Percentiles rank a stretch among this genome's conserved stretches.
Conservation (phyloP, 2,329 filamentous ascomycete genomes). For the Incumbomyces delicatus region DNA sequence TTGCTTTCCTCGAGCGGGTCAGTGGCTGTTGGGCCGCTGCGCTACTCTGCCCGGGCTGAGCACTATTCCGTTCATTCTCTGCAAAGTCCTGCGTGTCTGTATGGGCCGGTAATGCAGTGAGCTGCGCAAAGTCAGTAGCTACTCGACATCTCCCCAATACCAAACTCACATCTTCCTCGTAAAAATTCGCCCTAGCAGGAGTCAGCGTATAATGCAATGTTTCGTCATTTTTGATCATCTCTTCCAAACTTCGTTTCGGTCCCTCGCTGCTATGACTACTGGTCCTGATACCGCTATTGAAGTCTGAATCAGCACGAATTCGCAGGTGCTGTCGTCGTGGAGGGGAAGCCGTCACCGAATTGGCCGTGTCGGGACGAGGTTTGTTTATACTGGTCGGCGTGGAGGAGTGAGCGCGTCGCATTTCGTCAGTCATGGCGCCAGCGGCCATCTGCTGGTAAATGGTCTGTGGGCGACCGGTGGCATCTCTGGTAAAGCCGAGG, state of each 20-base stretch:
- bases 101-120: neutral
- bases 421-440: conserved; percentile 6
- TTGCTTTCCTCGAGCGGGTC: neutral
- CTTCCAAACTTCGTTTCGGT: conserved; percentile 61
- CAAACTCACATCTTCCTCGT: conserved; percentile 58
- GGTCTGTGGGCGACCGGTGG: conserved; percentile 2
- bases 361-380: conserved; percentile 11
- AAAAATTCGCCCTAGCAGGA: conserved; percentile 57
- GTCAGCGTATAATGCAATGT: conserved; percentile 77
- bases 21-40: neutral
- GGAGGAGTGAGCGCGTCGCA: conserved; percentile 8
- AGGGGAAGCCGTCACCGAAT: conserved; percentile 8
- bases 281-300: conserved; percentile 3
- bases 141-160: neutral
- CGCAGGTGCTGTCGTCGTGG: conserved; percentile 15
- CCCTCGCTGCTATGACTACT: conserved; percentile 20
- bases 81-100: conserved; percentile 27
- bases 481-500: conserved; percentile 8
- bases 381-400: conserved; percentile 13
- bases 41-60: conserved; percentile 23
- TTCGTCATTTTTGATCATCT: conserved; percentile 71
- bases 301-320: conserved; percentile 15
- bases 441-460: conserved; percentile 7
- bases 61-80: conserved; percentile 29
- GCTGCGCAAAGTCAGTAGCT: too few species aligned